These are phyloP conservation scores for Colletotrichum gloeosporioides DNA, from an alignment of 2,329 filamentous ascomycete species.

Conservation along the genomic window DNA sequence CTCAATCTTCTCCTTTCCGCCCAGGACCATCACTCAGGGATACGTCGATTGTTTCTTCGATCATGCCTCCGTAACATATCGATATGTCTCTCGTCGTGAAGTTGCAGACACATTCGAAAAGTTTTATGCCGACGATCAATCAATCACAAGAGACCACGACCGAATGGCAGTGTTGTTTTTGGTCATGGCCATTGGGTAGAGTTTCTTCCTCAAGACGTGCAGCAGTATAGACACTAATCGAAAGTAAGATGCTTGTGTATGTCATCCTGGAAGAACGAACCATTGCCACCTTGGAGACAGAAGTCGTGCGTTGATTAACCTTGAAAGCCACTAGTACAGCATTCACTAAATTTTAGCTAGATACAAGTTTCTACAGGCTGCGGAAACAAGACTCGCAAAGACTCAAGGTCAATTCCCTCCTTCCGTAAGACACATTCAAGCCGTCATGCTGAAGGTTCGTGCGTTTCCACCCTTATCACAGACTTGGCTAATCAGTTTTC, in stretches of 20 bases:
- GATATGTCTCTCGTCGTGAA: background rate
- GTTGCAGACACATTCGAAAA: background rate
- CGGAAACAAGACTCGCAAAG: background rate
- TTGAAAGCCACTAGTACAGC: fast-evolving
- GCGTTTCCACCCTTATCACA: background rate
- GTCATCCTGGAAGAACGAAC: background rate
- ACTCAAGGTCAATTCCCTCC: background rate
- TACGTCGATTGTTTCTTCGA: background rate
- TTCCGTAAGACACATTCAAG: background rate
- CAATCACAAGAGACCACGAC: background rate
- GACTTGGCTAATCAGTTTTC: background rate
- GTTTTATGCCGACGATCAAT: background rate
- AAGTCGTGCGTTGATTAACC: background rate
- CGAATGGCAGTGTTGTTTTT: background rate
- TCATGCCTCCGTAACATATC: background rate
- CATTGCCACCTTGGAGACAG: background rate
- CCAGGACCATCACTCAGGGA: background rate
- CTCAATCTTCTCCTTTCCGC: background rate
- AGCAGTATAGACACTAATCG: background rate
- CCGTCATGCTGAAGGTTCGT: background rate
- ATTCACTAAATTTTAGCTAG: background rate
- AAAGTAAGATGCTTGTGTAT: background rate
- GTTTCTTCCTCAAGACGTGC: background rate
- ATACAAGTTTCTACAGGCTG: background rate
- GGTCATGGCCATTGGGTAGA: background rate